A percentile compares a stretch with the other conserved stretches of the same genome.
Evolutionary conservation across 805 yeast genomes (phyloP).

Genomic region (Hanseniaspora mollemarum): DNA sequence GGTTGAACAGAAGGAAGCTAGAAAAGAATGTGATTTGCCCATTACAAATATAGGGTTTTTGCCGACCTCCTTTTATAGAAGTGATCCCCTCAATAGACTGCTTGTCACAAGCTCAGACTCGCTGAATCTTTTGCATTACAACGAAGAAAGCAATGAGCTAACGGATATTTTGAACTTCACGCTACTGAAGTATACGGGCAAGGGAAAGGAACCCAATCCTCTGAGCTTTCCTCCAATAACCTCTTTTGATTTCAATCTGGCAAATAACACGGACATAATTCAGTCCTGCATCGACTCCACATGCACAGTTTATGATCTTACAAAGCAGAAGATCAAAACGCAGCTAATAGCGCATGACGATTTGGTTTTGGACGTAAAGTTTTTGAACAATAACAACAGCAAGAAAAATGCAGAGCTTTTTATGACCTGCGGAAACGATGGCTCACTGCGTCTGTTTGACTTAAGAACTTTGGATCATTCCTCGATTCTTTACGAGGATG

Average conservation of each 20-base stretch:
- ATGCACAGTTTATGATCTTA: slow-evolving; percentile 89
- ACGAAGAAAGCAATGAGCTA: slow-evolving; percentile 25
- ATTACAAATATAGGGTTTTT: slow-evolving; percentile 10
- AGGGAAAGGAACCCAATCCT: too few species aligned
- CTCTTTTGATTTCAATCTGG: slow-evolving; percentile 82
- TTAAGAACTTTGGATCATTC: slow-evolving; percentile 81
- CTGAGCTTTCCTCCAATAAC: slow-evolving; percentile 90
- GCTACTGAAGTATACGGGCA: slow-evolving; percentile 34
- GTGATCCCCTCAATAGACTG: slow-evolving; percentile 22
- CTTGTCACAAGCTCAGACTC: slow-evolving; percentile 31
- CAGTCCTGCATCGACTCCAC: slow-evolving; percentile 92
- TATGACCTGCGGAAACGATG: slow-evolving; percentile 91
- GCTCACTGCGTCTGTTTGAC: slow-evolving; percentile 86
- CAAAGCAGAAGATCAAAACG: slow-evolving; percentile 54
- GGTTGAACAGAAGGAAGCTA: background rate
- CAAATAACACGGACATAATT: slow-evolving; percentile 57
- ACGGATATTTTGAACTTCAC: slow-evolving; percentile 35
- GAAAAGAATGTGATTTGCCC: background rate
- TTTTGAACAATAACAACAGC: slow-evolving; percentile 58
- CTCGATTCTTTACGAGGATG: slow-evolving; percentile 82
- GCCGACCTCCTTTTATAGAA: slow-evolving; percentile 11
- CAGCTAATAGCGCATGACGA: slow-evolving; percentile 93
- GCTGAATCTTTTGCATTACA: slow-evolving; percentile 27
- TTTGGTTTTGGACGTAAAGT: slow-evolving; percentile 87
- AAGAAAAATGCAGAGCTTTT: slow-evolving; percentile 38